phyloP scores from a whole-genome alignment of 768 basidiomycete species.

The Amanita muscaria region DNA sequence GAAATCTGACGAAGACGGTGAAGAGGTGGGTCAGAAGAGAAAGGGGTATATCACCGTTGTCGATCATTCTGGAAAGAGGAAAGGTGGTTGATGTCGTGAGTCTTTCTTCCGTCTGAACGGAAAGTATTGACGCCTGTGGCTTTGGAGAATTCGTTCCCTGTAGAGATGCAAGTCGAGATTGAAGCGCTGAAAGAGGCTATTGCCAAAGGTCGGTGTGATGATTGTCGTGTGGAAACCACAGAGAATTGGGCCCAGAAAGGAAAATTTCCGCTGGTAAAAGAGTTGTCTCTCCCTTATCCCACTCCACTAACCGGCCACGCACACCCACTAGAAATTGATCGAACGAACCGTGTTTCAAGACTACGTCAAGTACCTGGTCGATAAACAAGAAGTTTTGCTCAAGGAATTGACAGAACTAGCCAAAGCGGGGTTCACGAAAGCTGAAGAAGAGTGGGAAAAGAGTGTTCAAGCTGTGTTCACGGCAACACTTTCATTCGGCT shows the following conservation, averaged over 20 bases:
- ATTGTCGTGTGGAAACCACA: slow-evolving; percentile 20
- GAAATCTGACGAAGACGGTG: slow-evolving; percentile 17
- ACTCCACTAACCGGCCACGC: neutral
- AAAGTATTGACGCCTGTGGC: neutral
- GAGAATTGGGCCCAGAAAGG: slow-evolving; percentile 76
- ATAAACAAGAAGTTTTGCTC: slow-evolving; percentile 63
- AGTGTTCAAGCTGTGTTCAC: slow-evolving; percentile 46
- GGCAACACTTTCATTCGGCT: no score
- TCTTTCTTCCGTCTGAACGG: slow-evolving; percentile 6
- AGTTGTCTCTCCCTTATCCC: neutral
- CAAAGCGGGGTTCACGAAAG: slow-evolving; percentile 55
- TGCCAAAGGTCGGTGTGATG: slow-evolving; percentile 45
- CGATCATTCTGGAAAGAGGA: slow-evolving; percentile 53
- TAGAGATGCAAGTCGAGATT: slow-evolving; percentile 54
- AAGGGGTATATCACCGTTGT: slow-evolving; percentile 44
- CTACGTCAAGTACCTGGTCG: slow-evolving; percentile 56
- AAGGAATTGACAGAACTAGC: slow-evolving; percentile 53
- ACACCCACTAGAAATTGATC: slow-evolving; percentile 94
- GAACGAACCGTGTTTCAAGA: slow-evolving; percentile 80
- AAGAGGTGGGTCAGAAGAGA: slow-evolving; percentile 36
- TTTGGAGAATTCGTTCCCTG: slow-evolving; percentile 56
- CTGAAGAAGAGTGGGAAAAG: slow-evolving; percentile 72
- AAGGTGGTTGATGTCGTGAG: slow-evolving; percentile 60
- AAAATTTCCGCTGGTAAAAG: slow-evolving; percentile 82
- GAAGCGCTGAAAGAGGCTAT: slow-evolving; percentile 55